phyloP scores from a whole-genome alignment of 805 yeast genomes.

The Tetrapisispora taiwanensis region DNA sequence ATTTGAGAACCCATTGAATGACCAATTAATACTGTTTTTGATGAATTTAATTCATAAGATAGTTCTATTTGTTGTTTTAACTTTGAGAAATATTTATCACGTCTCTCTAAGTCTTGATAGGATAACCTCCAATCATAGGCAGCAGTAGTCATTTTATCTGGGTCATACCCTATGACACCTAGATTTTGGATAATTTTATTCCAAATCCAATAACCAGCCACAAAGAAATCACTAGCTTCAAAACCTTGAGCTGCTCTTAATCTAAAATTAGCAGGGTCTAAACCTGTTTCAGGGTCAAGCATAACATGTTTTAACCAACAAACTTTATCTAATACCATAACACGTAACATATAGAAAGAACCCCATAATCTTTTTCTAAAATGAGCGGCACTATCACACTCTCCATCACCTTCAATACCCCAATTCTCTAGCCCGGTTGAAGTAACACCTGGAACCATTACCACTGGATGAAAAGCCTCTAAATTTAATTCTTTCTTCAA shows the following conservation, averaged over 20 bases:
- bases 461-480: slow-evolving; percentile 61
- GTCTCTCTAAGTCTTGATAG: slow-evolving; percentile 72
- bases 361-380: slow-evolving; percentile 95
- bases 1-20: slow-evolving; percentile 98
- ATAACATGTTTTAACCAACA: slow-evolving; percentile 92
- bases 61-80: slow-evolving; percentile 67
- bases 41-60: slow-evolving; percentile 40
- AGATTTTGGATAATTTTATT: slow-evolving; percentile 87
- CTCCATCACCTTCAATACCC: slow-evolving; percentile 67
- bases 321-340: slow-evolving; percentile 82
- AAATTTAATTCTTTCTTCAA: slow-evolving; percentile 44
- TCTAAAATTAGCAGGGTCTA: slow-evolving; percentile 78
- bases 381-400: slow-evolving; percentile 75
- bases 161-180: slow-evolving; percentile 90
- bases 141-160: slow-evolving; percentile 82
- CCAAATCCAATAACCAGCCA: slow-evolving; percentile 99
- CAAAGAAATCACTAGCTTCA: slow-evolving; percentile 92
- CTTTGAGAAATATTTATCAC: slow-evolving; percentile 79
- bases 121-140: slow-evolving; percentile 95
- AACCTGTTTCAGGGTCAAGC: slow-evolving; percentile 83
- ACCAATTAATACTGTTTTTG: slow-evolving; percentile 67
- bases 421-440: slow-evolving; percentile 93
- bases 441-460: slow-evolving; percentile 92
- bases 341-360: slow-evolving; percentile 83
- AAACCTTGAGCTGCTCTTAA: slow-evolving; percentile 91